Percentiles rank a stretch among this genome's conserved stretches.
phyloP scores from a whole-genome alignment of 345 rosid genomes.

The Acer negundo region DNA sequence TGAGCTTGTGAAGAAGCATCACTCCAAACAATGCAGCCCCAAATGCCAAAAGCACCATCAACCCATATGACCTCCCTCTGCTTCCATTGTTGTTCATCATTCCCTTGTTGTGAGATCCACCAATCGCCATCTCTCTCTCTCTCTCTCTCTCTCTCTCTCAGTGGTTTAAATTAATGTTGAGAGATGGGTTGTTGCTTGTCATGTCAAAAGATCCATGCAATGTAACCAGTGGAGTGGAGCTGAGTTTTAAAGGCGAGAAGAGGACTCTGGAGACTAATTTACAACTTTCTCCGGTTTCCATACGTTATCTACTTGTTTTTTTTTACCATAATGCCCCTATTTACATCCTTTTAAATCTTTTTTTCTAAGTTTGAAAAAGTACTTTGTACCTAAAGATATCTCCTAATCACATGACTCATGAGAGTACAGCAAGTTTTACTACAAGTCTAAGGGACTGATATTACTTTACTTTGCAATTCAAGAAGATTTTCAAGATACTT shows the following conservation, averaged over 20 bases:
- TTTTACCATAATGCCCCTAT: constrained; percentile 17
- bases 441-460: no score
- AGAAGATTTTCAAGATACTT: background rate
- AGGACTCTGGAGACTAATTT: constrained; percentile 26
- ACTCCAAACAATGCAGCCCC: constrained; percentile 61
- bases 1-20: constrained; percentile 51
- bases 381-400: background rate
- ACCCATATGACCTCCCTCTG: constrained; percentile 44
- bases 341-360: no score
- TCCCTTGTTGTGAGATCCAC: constrained; percentile 36
- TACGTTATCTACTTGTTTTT: background rate
- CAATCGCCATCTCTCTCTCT: constrained; percentile 28
- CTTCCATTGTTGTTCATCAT: constrained; percentile 12
- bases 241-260: constrained; percentile 13
- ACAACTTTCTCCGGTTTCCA: constrained; percentile 14
- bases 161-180: no score
- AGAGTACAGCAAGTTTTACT: background rate
- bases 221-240: constrained; percentile 1
- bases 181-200: constrained; percentile 30
- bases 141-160: background rate
- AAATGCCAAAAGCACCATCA: constrained; percentile 57
- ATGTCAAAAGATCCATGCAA: constrained; percentile 36
- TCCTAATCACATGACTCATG: background rate
- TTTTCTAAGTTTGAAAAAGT: no score
- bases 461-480: background rate